Base-by-base conservation (phyloP, 208 protist genomes). In the Trypanosoma theileri region DNA sequence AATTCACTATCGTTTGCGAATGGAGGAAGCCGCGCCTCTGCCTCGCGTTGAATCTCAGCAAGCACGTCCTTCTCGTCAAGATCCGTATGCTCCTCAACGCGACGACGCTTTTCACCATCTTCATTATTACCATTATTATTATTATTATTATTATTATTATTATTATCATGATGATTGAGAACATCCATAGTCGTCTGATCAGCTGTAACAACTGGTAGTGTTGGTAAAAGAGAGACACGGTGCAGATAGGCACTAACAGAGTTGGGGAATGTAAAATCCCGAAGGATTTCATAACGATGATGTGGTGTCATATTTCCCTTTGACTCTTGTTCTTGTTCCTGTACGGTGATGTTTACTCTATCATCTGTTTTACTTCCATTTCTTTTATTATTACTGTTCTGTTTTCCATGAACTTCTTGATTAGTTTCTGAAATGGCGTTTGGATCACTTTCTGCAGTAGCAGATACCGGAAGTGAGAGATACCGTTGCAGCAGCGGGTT, bases 1-100 rank as follows among this genome's bases (percentile, higher is more conserved):
- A 87, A 95, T 19, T 79, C 83, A 60, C 77, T 81, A 72, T 95
- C 90, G 53, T 73, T 63, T 3, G 45, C 66, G 66, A 91, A 93
- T 9, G 73, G 22, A 6, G 78, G 65, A 21, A 91, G 66, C 53
- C 74, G 79, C n/a, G 11, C 58, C 10, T 71, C 72, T 8, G 71
- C 79, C 46, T 66, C 69, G 22, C 46, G n/a, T 13, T 58, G 62
- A 10, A 75, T 60, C 0, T 8, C 14, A 8, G 10, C 24, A 28
- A 65, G 41, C 6, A 75, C 7, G 7, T 52, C 40, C 2, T 60
- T 28, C 16, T 60, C 24, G 13, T 9, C 24, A 56, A 16, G 1
- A 35, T 56, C 62, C 11, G 35, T 31, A 19, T 70, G 7, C 2
- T 44, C 42, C 22, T 70, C 65, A 28, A 46, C 10, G 16, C 65